Conservation (phyloP, 2,329 filamentous ascomycete species). For the Talaromyces sp. region DNA sequence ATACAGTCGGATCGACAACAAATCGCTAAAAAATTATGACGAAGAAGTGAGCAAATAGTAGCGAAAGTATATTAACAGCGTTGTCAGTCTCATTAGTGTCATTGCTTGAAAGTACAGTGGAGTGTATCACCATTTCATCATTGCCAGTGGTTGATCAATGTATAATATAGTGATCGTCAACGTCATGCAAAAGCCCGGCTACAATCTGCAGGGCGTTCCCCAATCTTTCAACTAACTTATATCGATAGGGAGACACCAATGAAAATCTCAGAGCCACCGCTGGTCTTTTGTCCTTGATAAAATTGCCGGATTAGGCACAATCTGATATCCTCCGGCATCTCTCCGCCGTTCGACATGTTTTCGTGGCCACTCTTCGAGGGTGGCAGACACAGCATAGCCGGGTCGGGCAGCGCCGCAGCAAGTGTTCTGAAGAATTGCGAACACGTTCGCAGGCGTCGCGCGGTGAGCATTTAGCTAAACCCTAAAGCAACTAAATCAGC, state of each 20-base stretch:
- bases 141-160: not conserved
- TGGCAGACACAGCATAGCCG: not conserved
- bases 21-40: not conserved
- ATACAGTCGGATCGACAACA: not conserved
- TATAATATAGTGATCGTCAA: not conserved
- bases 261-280: not conserved
- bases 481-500: not conserved
- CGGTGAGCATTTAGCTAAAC: not conserved
- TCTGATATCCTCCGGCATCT: not conserved
- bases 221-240: not conserved
- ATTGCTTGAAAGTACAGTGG: not conserved
- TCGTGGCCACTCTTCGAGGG: not conserved
- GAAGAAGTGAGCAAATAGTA: not conserved
- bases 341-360: not conserved
- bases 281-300: not conserved
- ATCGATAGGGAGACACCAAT: not conserved
- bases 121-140: not conserved
- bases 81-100: not conserved
- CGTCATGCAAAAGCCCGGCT: not conserved
- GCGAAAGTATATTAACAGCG: not conserved
- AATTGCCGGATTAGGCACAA: not conserved
- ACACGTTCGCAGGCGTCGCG: not conserved
- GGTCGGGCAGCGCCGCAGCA: conserved; percentile 12
- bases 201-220: not conserved
- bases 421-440: conserved; percentile 2